Conservation (phyloP, 2,329 filamentous ascomycete species). For the Helminthosporium solani region DNA sequence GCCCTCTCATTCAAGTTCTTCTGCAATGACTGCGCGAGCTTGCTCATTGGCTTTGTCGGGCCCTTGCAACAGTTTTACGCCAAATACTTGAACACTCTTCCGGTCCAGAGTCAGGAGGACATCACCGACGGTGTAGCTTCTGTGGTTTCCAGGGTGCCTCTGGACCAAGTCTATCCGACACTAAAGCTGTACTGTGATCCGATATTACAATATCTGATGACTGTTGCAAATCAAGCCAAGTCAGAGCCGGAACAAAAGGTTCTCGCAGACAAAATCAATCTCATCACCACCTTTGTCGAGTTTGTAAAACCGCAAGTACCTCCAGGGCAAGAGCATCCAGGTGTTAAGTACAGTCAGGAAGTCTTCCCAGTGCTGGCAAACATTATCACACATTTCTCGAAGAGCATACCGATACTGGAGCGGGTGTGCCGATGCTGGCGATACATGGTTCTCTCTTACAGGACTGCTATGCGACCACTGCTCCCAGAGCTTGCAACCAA, state of each 20-base stretch:
- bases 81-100: constrained; percentile 81
- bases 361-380: constrained; percentile 85
- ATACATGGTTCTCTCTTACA: constrained; percentile 94
- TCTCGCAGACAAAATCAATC: constrained; percentile 86
- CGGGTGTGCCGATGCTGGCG: constrained; percentile 93
- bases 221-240: constrained; percentile 79
- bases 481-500: constrained; percentile 85
- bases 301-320: constrained; percentile 72
- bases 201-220: constrained; percentile 80
- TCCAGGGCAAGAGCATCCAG: constrained; percentile 72
- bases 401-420: constrained; percentile 86
- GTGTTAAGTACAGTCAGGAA: constrained; percentile 94
- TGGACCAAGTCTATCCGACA: constrained; percentile 75
- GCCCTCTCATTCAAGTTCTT: constrained; percentile 96
- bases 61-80: constrained; percentile 93
- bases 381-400: constrained; percentile 83
- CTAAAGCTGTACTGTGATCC: constrained; percentile 94
- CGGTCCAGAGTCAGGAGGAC: constrained; percentile 86
- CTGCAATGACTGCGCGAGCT: constrained; percentile 88
- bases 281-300: constrained; percentile 89
- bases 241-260: constrained; percentile 81
- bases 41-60: constrained; percentile 78
- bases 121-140: constrained; percentile 93
- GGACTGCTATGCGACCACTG: constrained; percentile 82
- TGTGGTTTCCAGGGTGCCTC: constrained; percentile 83